Base-by-base conservation (phyloP, 441 rosid genomes). In the Brassica balearica region DNA sequence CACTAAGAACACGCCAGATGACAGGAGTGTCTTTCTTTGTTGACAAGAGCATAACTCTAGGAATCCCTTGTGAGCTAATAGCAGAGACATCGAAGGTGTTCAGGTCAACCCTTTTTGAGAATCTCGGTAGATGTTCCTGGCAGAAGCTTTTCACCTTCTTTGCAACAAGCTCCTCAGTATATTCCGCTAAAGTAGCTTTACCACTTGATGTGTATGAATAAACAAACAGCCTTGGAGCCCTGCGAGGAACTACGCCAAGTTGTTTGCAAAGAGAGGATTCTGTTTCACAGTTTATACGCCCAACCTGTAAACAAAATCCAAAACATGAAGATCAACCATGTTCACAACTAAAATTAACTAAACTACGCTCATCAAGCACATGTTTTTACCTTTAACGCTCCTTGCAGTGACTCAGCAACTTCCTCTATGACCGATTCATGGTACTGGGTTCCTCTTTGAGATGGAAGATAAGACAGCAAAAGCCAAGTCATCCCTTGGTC, bases 401-500 rank as follows among this genome's bases (percentile, higher is more conserved):
- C 99, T 74, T 86, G 83, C 78, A 95, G 77, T 53, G 86, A 84
- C 74, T 73, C 83, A 74, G 89, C 86, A 55, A 86, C 96, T 86
- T 95, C 94, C 77, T 80, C 88, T 12, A 88, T 46, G 6, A 74
- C 68, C 3, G 95, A 90, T 74, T 93, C 97, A 76, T 85, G 82
- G 82, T 85, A 79, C 75, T 83, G 83, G 6, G 79, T 84, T 69
- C 87, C 87, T 72, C 78, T 88, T 79, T 82, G 72, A 8, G 88
- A 77, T 32, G 96, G 86, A 41, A 86, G 83, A 77, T 85, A 80
- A 27, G 89, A 89, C 65, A 92, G 80, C 79, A 95, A 77, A 83
- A 95, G 88, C 99, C 98, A 95, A 63, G 94, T 91, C 94, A 93
- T 88, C 64, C 99, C 97, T 83, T 84, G 87, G 75, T 85, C 90